phyloP scores from a whole-genome alignment of 495 filamentous ascomycete species.

The Annulohypoxylon maeteangense region DNA sequence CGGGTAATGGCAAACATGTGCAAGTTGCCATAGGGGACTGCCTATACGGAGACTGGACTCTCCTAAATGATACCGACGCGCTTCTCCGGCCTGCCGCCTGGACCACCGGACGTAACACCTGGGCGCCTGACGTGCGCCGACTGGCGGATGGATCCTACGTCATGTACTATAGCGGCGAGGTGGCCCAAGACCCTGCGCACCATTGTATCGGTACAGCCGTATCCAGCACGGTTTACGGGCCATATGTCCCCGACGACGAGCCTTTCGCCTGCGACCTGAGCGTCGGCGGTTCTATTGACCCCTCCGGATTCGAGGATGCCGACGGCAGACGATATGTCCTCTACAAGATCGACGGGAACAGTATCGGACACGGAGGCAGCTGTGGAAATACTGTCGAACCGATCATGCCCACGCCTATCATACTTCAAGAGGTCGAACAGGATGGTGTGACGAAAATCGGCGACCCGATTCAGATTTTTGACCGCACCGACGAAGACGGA shows the following conservation, averaged over 20 bases:
- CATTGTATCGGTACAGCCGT: conserved; percentile 69
- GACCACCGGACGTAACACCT: conserved; percentile 50
- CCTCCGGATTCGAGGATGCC: conserved; percentile 62
- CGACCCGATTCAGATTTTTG: conserved; percentile 63
- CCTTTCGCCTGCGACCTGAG: conserved; percentile 63
- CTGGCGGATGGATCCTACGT: conserved; percentile 58
- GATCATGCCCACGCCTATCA: conserved; percentile 64
- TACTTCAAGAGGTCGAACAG: conserved; percentile 65
- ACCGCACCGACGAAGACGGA: conserved; percentile 65
- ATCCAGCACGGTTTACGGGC: conserved; percentile 56
- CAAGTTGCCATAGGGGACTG: conserved; percentile 48
- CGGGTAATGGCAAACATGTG: conserved; percentile 45
- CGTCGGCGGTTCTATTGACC: conserved; percentile 69
- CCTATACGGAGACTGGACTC: conserved; percentile 45
- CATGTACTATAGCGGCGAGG: conserved; percentile 69
- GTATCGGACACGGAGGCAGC: conserved; percentile 64
- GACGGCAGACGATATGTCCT: conserved; percentile 66
- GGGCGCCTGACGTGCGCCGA: conserved; percentile 62
- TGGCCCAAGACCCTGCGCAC: conserved; percentile 46
- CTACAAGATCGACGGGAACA: conserved; percentile 73
- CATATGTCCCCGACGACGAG: conserved; percentile 57
- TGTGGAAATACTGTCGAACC: conserved; percentile 66
- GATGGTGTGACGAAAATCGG: conserved; percentile 66
- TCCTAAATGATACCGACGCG: conserved; percentile 41
- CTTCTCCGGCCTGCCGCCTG: conserved; percentile 46